A percentile compares a stretch with the other conserved stretches of the same genome.
These are phyloP conservation scores for Royoungia palumana DNA, from an alignment of 768 basidiomycete genomes.

Conservation along the genomic window DNA sequence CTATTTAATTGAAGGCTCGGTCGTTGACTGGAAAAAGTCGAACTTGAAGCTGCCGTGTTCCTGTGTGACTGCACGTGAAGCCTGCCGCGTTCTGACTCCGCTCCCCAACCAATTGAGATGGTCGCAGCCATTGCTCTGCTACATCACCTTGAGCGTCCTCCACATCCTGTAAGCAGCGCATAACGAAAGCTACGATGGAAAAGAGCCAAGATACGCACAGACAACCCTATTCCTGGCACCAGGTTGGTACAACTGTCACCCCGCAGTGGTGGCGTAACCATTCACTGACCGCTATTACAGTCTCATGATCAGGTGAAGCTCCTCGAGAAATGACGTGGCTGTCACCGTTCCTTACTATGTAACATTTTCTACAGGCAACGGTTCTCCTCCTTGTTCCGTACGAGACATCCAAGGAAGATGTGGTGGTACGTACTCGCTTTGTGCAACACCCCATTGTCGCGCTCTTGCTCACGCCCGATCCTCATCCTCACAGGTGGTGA, in stretches of 20 bases:
- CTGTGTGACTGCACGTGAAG: constrained; percentile 26
- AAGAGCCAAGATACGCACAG: constrained; percentile 29
- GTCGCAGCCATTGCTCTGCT: constrained; percentile 8
- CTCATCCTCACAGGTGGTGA: constrained; percentile 50
- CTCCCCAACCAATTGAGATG: constrained; percentile 27
- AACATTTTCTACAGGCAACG: constrained; percentile 53
- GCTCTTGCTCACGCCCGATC: constrained; percentile 1
- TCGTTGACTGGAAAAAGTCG: too few species aligned
- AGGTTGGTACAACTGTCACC: constrained; percentile 46
- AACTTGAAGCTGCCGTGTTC: not conserved
- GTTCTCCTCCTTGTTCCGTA: constrained; percentile 72
- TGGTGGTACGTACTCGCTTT: constrained; percentile 48
- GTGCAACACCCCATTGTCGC: not conserved
- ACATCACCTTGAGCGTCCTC: constrained; percentile 9
- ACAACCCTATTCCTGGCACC: constrained; percentile 78
- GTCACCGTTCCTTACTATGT: constrained; percentile 17
- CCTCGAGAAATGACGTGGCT: constrained; percentile 9
- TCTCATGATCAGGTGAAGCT: constrained; percentile 77
- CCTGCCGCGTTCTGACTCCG: constrained; percentile 34
- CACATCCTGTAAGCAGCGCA: constrained; percentile 13
- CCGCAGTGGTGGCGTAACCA: constrained; percentile 15
- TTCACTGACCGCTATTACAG: constrained; percentile 36
- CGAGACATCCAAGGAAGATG: constrained; percentile 66
- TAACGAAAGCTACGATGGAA: constrained; percentile 18
- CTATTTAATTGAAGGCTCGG: constrained; percentile 14